phyloP scores from a whole-genome alignment of 1,139 yeast genomes.

The Geotrichum bryndzae region DNA sequence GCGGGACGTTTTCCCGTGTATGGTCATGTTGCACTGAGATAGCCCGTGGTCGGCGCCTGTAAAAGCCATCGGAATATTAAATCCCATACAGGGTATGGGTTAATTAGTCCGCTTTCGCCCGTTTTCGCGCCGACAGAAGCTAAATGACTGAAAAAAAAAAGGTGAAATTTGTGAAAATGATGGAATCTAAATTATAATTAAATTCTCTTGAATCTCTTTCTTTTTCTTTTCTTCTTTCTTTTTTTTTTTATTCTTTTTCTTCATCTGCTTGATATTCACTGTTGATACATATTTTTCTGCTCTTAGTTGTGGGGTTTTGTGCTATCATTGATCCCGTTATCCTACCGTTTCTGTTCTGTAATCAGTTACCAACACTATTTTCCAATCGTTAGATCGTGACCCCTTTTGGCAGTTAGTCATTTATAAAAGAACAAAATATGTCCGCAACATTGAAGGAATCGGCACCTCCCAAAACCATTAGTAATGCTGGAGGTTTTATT shows the following conservation, averaged over 20 bases:
- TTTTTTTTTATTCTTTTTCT: neutral
- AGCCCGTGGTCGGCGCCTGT: neutral
- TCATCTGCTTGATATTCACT: neutral
- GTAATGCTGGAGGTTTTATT: slow-evolving; percentile 68
- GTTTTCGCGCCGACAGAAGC: neutral
- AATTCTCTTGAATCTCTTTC: neutral
- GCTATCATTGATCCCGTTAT: neutral
- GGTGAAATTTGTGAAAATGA: neutral
- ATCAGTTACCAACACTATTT: neutral
- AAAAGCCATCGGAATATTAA: neutral
- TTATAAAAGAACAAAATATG: neutral
- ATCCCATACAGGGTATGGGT: neutral
- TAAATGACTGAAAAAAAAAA: neutral
- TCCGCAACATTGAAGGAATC: neutral
- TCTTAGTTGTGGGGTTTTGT: neutral
- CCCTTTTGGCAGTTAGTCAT: neutral
- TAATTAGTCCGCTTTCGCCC: neutral
- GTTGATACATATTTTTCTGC: neutral
- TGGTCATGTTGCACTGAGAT: neutral
- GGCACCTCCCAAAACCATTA: slow-evolving; percentile 24
- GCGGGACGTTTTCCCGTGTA: neutral
- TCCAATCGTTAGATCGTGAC: neutral
- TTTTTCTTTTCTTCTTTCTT: neutral
- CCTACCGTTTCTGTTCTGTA: neutral
- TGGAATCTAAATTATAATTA: neutral